A percentile compares a stretch with the other conserved stretches of the same genome.
phyloP scores from a whole-genome alignment of 225 moss, liverwort and hornwort genomes.

The Straminergon stramineum region DNA sequence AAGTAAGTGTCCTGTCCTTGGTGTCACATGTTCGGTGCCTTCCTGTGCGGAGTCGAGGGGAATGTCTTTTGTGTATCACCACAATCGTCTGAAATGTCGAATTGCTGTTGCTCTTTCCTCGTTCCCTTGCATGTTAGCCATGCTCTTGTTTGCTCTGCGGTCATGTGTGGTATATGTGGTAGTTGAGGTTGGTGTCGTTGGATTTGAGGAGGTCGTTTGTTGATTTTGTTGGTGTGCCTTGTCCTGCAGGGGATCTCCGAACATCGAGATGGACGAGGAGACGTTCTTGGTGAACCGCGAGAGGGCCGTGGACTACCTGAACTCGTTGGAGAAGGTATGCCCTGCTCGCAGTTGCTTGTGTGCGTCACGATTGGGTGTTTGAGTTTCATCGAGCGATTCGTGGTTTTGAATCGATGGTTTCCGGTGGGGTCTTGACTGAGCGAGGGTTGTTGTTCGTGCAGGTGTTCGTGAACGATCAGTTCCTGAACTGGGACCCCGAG shows the following conservation, averaged over 20 bases:
- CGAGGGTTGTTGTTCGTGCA: neutral
- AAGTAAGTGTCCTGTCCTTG: constrained; percentile 44
- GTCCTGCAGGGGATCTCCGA: constrained; percentile 73
- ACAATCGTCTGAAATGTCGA: no score
- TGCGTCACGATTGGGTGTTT: neutral
- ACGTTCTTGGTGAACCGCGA: constrained; percentile 93
- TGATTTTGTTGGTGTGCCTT: neutral
- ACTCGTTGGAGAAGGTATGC: constrained; percentile 90
- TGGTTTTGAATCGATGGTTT: neutral
- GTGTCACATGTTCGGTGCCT: neutral
- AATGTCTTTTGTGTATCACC: no score
- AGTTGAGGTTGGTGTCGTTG: neutral
- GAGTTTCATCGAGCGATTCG: neutral
- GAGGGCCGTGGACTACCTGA: constrained; percentile 87
- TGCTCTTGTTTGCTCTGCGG: neutral
- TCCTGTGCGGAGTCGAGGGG: neutral
- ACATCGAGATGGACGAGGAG: constrained; percentile 98
- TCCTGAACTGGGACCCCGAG: constrained; percentile 91
- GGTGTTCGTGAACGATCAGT: constrained; percentile 98
- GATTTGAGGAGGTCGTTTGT: neutral
- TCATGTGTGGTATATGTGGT: neutral
- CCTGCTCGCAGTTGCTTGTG: no score
- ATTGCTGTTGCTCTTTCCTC: no score
- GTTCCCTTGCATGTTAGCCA: no score
- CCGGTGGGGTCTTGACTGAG: neutral